Percentiles rank a stretch among this genome's conserved stretches.
Evolutionary conservation across 768 basidiomycete genomes (phyloP).

Genomic region (Boletus reticuloceps): DNA sequence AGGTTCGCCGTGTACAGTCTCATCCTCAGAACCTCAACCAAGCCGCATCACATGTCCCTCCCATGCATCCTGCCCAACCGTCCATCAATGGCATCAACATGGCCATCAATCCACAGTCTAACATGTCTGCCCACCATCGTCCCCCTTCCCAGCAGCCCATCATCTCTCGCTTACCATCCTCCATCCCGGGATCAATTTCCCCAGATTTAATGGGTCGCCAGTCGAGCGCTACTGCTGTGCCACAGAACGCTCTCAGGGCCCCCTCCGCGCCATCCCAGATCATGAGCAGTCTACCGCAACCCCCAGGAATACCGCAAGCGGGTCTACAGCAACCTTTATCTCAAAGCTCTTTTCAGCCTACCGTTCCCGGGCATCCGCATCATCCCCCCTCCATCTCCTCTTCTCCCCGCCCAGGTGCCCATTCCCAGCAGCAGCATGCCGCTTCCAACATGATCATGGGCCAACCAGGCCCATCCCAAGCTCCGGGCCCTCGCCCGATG

Average conservation of each 20-base stretch:
- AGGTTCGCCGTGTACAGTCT: slow-evolving; percentile 53
- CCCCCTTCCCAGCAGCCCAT: slow-evolving; percentile 36
- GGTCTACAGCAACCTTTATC: slow-evolving; percentile 30
- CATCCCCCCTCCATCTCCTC: slow-evolving; percentile 29
- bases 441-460: slow-evolving; percentile 29
- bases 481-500: slow-evolving; percentile 36
- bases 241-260: slow-evolving; percentile 43
- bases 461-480: slow-evolving; percentile 31
- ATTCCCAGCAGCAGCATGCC: slow-evolving; percentile 29
- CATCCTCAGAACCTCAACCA: slow-evolving; percentile 51
- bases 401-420: slow-evolving; percentile 30
- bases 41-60: slow-evolving; percentile 32
- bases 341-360: slow-evolving; percentile 29
- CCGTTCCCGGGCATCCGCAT: slow-evolving; percentile 28
- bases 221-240: slow-evolving; percentile 37
- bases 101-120: slow-evolving; percentile 43
- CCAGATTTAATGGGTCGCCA: slow-evolving; percentile 45
- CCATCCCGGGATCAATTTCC: slow-evolving; percentile 38
- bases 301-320: slow-evolving; percentile 30
- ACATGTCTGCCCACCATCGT: slow-evolving; percentile 38
- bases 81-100: slow-evolving; percentile 39
- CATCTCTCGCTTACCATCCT: slow-evolving; percentile 31
- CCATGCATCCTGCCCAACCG: slow-evolving; percentile 37
- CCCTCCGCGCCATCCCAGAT: slow-evolving; percentile 44
- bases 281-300: slow-evolving; percentile 44